Base-by-base conservation (phyloP, 495 filamentous ascomycete species). In the Tuber melanosporum region DNA sequence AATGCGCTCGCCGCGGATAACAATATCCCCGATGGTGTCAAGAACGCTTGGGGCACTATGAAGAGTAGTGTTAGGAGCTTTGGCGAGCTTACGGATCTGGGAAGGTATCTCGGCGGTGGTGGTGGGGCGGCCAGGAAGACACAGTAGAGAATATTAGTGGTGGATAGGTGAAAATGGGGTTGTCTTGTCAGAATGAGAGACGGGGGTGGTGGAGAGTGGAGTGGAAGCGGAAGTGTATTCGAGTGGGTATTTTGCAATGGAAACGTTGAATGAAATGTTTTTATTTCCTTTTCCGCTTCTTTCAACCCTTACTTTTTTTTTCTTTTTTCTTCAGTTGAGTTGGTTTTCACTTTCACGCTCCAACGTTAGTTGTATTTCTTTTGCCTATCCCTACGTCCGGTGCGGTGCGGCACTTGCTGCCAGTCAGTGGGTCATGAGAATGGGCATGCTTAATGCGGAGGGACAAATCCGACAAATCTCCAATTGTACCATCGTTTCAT, bases 1-100 rank as follows among this genome's bases (percentile, higher is more conserved):
- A 95, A 99, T 86, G 90, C 91, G 72, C 85, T 93, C 22, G 87
- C 96, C 69, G 92, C 92, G 73, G 93, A 94, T 84, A 93, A 97
- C 87, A 91, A 90, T 84, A 93, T 91, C 66, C 95, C 96, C 1
- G 94, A 95, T 6, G 90, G 87, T n/a, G 91, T 89, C 71, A 91
- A 92, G 80, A 90, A 93, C 82, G 91, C 87, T 57, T 99, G 95
- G 95, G 92, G 92, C 74, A 85, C 86, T 52, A 87, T 93, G 84
- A 98, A 98, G 92, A 87, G 87, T 73, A 83, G 87, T 36, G 87
- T 91, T 52, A 87, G 88, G 81, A 90, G 93, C 85, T 94, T 89
- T 78, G 90, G 93, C 80, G 92, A 93, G 81, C 87, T 88, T 44
- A 97, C 95, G 22, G 93, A 98, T 82, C 80, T 93, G 78, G 87